Evolutionary conservation across 495 filamentous ascomycete genomes (phyloP), one percentile per base, ranked within the genome.

Genomic region (Podospora pseudoanserina): DNA sequence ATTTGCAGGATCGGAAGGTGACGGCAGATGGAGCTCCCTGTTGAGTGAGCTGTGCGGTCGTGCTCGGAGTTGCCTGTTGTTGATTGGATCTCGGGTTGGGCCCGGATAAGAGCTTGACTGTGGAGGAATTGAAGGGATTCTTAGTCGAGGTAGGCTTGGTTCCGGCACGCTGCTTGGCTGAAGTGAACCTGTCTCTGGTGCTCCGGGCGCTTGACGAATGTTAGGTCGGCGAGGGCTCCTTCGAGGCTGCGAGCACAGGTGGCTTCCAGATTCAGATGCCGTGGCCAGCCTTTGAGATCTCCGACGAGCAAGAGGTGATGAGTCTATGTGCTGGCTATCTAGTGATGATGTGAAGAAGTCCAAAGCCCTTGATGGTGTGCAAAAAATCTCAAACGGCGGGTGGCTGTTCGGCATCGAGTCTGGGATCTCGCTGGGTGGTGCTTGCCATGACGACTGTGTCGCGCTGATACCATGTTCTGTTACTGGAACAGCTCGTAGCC

Each of bases 311-410:
- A 19, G 2, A 1, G 70, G 68, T 13, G 72, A 67, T 44, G 68
- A 53, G 9, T 66, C 26, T 1, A 68, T 65, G 34, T 73, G 74
- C n/a, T 75, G 73, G 18, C 68, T 76, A 34, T 79, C 75, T 15
- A 77, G 67, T 0, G 61, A 53, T 55, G 77, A 76, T 1, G 81
- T 73, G 28, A 75, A 84, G 60, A 80, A 74, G 53, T 82, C 80
- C 61, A 84, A 56, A 3, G 82, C 68, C 60, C 80, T 75, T 1
- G 81, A 80, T 9, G 82, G 82, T 0, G 81, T 80, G 39, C 75
- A 77, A 44, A 76, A 76, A 16, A 70, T 70, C 4, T 72, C 23
- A 2, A 79, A 66, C 0, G 69, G 67, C 3, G 68, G 55, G 62
- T 73, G 67, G 39, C 77, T 79, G 15, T 75, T 69, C 11, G 77